Percentiles rank a stretch among this genome's conserved stretches.
phyloP scores from a whole-genome alignment of 78 protist genomes.

The Protostelium mycophagum region DNA sequence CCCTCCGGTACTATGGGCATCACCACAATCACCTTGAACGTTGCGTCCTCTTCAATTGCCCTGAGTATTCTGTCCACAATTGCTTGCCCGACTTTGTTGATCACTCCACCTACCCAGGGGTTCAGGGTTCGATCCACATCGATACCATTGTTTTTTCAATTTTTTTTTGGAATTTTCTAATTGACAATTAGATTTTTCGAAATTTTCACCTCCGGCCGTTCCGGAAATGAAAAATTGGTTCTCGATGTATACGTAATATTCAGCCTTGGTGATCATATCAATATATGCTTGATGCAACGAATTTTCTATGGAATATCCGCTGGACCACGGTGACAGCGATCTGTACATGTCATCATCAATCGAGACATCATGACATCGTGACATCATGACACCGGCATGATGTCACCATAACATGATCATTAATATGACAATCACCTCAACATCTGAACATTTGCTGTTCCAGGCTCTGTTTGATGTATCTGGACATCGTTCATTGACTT shows the following conservation, averaged over 20 bases:
- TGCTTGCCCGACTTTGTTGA: conserved; percentile 35
- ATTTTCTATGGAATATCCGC: conserved; percentile 52
- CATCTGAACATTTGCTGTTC: neutral
- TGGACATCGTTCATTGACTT: neutral
- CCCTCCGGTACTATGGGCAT: conserved; percentile 5
- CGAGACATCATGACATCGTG: neutral
- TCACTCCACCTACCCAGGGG: neutral
- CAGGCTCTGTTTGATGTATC: neutral
- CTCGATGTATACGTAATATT: conserved; percentile 55
- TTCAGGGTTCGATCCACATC: neutral
- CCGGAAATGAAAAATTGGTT: conserved; percentile 52
- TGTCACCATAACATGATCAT: too few relatives aligned
- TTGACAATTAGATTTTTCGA: conserved; percentile 35
- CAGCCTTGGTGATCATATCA: conserved; percentile 32
- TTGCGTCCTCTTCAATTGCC: conserved; percentile 49
- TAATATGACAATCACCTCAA: too few relatives aligned
- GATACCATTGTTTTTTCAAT: neutral
- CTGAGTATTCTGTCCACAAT: conserved; percentile 33
- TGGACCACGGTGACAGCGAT: conserved; percentile 59
- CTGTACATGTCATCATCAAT: conserved; percentile 10
- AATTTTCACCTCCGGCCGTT: conserved; percentile 21
- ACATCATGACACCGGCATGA: too few relatives aligned
- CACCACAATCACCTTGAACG: conserved; percentile 5
- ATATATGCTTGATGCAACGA: conserved; percentile 49
- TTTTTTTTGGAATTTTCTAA: conserved; percentile 30